phyloP scores from a whole-genome alignment of 2,329 filamentous ascomycete species.

The Kalmusia sp. region DNA sequence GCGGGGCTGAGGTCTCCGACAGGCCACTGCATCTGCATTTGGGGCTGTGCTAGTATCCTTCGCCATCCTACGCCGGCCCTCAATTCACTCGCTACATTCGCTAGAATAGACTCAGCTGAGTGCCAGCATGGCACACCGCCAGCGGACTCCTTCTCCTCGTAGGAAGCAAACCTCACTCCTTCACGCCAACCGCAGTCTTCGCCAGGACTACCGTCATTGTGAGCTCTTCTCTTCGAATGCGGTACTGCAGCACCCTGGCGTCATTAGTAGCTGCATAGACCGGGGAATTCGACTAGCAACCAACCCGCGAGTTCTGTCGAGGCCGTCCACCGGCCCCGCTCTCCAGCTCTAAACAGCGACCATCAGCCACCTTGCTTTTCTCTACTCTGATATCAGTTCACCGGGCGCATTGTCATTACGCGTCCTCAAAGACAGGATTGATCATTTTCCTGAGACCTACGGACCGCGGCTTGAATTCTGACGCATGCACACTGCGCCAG shows the following conservation, averaged over 20 bases:
- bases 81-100: neutral
- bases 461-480: neutral
- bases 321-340: constrained; percentile 3
- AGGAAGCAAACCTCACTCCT: neutral
- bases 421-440: neutral
- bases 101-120: neutral
- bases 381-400: constrained; percentile 1
- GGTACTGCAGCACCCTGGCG: neutral
- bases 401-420: neutral
- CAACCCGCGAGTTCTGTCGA: neutral
- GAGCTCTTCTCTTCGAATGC: neutral
- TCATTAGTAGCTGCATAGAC: constrained; percentile 6
- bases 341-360: neutral
- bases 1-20: constrained; percentile 5
- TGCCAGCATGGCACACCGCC: neutral
- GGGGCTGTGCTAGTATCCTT: constrained; percentile 3
- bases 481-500: neutral
- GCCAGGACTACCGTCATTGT: neutral
- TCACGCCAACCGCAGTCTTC: neutral
- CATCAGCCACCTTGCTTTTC: neutral
- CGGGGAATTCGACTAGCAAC: constrained; percentile 2
- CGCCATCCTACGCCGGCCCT: no score
- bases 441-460: neutral
- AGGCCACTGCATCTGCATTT: neutral
- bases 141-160: neutral